A percentile compares a stretch with the other conserved stretches of the same genome.
Evolutionary conservation across 768 basidiomycete genomes (phyloP).

Genomic region (Paxillus involutus): DNA sequence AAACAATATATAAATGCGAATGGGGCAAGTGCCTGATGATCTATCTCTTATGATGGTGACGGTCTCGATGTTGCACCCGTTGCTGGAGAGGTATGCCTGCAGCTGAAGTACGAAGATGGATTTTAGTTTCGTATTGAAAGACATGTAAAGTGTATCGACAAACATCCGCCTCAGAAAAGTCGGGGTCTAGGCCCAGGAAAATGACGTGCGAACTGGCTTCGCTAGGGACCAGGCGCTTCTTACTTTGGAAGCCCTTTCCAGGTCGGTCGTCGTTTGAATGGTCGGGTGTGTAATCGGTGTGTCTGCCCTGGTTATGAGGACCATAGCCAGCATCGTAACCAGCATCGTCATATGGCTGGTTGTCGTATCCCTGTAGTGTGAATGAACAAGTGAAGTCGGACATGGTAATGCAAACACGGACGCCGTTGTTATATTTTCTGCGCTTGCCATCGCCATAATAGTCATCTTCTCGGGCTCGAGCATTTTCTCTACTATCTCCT

Average conservation of each 20-base stretch:
- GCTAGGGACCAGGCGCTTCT: constrained; percentile 80
- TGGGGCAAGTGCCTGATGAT: constrained; percentile 89
- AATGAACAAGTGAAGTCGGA: constrained; percentile 5
- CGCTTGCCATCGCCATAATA: constrained; percentile 71
- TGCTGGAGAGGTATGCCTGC: constrained; percentile 70
- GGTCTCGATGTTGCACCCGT: constrained; percentile 77
- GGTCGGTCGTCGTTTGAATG: constrained; percentile 51
- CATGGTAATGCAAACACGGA: constrained; percentile 34
- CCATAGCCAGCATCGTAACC: constrained; percentile 35
- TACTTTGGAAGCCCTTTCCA: constrained; percentile 43
- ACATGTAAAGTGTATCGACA: constrained; percentile 43
- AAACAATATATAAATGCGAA: constrained; percentile 67
- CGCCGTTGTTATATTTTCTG: constrained; percentile 77
- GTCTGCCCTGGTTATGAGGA: constrained; percentile 29
- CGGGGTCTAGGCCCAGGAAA: constrained; percentile 90
- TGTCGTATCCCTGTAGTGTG: constrained; percentile 49
- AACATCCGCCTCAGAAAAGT: constrained; percentile 93
- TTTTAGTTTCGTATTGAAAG: constrained; percentile 35
- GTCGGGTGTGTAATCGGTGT: constrained; percentile 41
- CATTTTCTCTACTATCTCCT: constrained; percentile 35
- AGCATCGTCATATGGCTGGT: constrained; percentile 49
- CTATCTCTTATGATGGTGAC: constrained; percentile 97
- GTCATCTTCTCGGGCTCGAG: constrained; percentile 67
- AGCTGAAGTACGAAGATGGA: constrained; percentile 52
- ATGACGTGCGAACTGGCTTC: constrained; percentile 93